phyloP scores from a whole-genome alignment of 176 grass and related monocot species.

The Poa pratensis region DNA sequence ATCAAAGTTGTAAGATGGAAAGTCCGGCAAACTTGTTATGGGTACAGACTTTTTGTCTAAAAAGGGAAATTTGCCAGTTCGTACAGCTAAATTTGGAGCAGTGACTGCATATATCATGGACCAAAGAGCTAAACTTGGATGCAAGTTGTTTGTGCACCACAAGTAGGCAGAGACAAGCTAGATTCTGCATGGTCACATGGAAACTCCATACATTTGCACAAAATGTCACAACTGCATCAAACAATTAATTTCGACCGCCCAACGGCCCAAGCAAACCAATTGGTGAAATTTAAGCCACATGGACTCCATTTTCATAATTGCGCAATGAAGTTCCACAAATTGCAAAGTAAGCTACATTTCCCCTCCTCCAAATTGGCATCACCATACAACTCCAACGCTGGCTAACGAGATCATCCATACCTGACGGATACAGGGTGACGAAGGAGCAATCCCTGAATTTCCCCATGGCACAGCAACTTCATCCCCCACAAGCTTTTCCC shows the following conservation, averaged over 20 bases:
- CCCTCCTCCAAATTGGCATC: not conserved
- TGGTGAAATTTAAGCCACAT: not conserved
- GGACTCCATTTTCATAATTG: not conserved
- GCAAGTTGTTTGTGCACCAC: not conserved
- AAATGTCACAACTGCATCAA: not conserved
- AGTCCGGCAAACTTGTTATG: not conserved
- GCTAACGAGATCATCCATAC: conserved; percentile 7
- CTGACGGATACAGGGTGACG: not conserved
- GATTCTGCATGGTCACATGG: conserved; percentile 3
- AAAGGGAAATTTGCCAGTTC: not conserved
- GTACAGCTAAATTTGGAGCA: not conserved
- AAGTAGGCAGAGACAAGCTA: not conserved
- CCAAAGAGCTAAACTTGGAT: not conserved
- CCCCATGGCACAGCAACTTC: conserved; percentile 15
- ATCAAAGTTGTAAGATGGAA: not conserved
- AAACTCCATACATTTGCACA: not conserved
- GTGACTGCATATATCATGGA: not conserved
- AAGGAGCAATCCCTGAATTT: conserved; percentile 40
- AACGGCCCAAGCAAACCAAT: not conserved
- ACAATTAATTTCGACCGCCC: not conserved
- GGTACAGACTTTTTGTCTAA: not conserved
- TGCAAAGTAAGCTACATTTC: not conserved
- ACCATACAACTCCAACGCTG: not conserved
- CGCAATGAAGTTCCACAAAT: not conserved
- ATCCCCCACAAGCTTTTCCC: not conserved